Conservation (phyloP, 2,329 filamentous ascomycete species). For the Sporothrix pseudoabietina region DNA sequence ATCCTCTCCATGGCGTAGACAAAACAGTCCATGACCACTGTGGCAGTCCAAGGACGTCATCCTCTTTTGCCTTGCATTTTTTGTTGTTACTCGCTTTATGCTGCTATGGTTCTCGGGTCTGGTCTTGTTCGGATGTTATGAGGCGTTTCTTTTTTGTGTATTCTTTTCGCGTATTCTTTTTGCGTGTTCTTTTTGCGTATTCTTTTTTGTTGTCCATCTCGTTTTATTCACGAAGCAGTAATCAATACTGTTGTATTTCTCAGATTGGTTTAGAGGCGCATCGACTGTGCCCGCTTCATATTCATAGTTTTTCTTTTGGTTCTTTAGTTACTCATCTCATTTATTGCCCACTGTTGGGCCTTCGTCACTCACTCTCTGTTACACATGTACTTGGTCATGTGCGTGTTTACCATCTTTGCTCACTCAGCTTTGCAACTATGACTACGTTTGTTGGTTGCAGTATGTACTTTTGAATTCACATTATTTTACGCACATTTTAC, state of each 20-base stretch:
- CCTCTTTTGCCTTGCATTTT: not conserved
- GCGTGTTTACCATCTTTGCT: not conserved
- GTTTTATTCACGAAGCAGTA: not conserved
- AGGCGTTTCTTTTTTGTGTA: not conserved
- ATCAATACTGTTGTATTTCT: not conserved
- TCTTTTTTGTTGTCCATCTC: not conserved
- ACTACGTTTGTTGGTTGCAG: not conserved
- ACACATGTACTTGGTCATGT: no score
- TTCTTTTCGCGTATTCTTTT: not conserved
- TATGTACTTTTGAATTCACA: not conserved
- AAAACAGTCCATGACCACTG: not conserved
- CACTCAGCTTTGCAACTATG: not conserved
- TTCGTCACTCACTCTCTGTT: no score
- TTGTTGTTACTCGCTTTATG: not conserved
- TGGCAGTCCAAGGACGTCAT: not conserved
- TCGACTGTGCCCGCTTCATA: not conserved
- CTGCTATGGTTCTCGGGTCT: not conserved
- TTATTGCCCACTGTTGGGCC: not conserved
- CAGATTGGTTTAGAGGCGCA: not conserved
- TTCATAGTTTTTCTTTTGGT: not conserved
- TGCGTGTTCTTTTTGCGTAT: not conserved
- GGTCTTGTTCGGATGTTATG: not conserved
- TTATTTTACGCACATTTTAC: not conserved
- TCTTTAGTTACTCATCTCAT: not conserved
- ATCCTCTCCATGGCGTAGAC: constrained; percentile 1